Conservation (phyloP, 495 filamentous ascomycete genomes). For the Hypoxylon trugodes region DNA sequence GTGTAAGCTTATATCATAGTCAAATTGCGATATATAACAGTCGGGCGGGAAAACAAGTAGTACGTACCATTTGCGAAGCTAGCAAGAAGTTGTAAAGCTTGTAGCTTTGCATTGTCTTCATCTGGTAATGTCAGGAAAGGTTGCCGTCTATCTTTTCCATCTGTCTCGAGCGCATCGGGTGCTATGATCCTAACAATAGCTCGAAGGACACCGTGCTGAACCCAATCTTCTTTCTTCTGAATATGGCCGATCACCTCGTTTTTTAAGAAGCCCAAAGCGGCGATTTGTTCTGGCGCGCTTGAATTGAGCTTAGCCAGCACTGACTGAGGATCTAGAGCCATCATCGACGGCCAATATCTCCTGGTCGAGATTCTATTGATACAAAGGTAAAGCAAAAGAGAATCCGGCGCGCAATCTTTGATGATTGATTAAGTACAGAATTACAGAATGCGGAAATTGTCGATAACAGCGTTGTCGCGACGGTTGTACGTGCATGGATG, state of each 20-base stretch:
- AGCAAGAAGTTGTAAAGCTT: constrained; percentile 80
- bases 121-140: constrained; percentile 45
- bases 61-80: constrained; percentile 83
- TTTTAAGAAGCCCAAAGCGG: constrained; percentile 76
- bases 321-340: constrained; percentile 48
- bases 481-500: constrained; percentile 11
- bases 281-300: constrained; percentile 68
- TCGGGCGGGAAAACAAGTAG: neutral
- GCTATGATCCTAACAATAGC: constrained; percentile 70
- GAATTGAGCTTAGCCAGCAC: constrained; percentile 70
- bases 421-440: neutral
- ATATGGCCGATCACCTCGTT: constrained; percentile 90
- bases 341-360: constrained; percentile 34
- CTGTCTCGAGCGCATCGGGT: constrained; percentile 44
- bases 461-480: constrained; percentile 16
- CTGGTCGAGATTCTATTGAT: neutral
- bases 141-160: constrained; percentile 48
- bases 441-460: constrained; percentile 2
- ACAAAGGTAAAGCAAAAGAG: neutral
- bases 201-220: constrained; percentile 73
- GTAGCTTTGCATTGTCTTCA: constrained; percentile 74
- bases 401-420: constrained; percentile 1
- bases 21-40: neutral
- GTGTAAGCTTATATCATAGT: constrained; percentile 26
- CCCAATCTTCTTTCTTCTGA: constrained; percentile 81